Base-by-base conservation (phyloP, 176 grass and related monocot species). In the Lolium perenne region DNA sequence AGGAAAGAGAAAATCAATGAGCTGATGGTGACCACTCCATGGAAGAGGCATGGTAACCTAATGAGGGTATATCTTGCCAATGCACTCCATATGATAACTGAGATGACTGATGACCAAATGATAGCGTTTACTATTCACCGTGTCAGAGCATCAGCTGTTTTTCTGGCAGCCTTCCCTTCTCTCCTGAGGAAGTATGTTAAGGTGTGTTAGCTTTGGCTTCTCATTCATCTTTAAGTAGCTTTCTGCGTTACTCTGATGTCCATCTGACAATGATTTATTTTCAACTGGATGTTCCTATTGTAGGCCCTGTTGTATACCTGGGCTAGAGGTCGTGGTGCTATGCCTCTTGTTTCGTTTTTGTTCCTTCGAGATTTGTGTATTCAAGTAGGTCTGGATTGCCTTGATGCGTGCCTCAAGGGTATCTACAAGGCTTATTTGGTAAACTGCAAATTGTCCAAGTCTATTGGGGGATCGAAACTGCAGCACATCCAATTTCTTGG, bases 381-480 rank as follows among this genome's bases (percentile, higher is more conserved):
- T 82, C 89, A 85, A 62, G 80, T 98, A 84, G 96, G 93, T 87
- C 87, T 88, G 23, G 93, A 94, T 87, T 98, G 96, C 87, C 90
- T 95, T 89, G 93, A 95, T 76, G 81, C 82, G 5, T 95, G 91
- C 69, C 90, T 98, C 86, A 94, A 87, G 82, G 96, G 96, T 82
- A 92, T 94, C 79, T 98, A 98, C 75, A 98, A 98, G 91, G 91
- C 93, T 85, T 98, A 98, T 94, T 89, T 98, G 89, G 85, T 98
- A 71, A 98, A 98, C 83, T 98, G 96, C 88, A 98, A 98, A 80
- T 64, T 98, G 76, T 92, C 96, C 29, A 98, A 95, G 88, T 92
- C 91, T 59, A 89, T 98, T 29, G 89, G 89, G 56, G 91, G 65
- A 88, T 95, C 96, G 54, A 46, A 98, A 74, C 82, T 94, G 64